phyloP scores from a whole-genome alignment of 768 basidiomycete species.

The Naganishia kalamii region DNA sequence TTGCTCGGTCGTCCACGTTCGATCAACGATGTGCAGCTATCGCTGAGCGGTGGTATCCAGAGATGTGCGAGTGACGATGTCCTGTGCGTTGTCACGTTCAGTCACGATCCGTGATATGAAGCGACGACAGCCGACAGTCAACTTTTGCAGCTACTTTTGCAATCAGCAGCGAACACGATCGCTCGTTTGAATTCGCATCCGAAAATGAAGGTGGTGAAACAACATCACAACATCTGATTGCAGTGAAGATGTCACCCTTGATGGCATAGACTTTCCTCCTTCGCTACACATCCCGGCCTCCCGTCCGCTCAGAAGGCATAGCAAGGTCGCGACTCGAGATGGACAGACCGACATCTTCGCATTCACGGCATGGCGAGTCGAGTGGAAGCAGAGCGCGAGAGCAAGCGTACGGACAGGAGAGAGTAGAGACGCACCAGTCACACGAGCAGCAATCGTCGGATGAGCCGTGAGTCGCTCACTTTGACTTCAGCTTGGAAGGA shows the following conservation, averaged over 20 bases:
- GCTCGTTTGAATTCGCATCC: constrained; percentile 3
- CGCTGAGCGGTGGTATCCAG: no score
- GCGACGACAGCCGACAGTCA: no score
- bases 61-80: no score
- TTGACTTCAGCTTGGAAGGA: neutral
- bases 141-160: constrained; percentile 8
- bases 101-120: no score
- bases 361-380: neutral
- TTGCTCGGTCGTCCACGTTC: no score
- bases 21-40: no score
- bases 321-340: neutral
- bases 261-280: neutral
- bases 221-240: neutral
- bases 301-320: no score
- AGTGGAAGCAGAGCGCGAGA: constrained; percentile 4
- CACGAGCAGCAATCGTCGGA: neutral
- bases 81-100: no score
- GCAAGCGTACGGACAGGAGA: neutral
- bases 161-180: neutral
- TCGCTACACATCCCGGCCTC: no score
- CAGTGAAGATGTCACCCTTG: neutral
- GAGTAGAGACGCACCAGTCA: neutral
- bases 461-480: neutral
- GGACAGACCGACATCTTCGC: constrained; percentile 11
- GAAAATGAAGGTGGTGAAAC: neutral